A percentile compares a stretch with the other conserved stretches of the same genome.
Evolutionary conservation across 2,329 filamentous ascomycete species (phyloP).

Genomic region (Rhynchosporium graminicola): DNA sequence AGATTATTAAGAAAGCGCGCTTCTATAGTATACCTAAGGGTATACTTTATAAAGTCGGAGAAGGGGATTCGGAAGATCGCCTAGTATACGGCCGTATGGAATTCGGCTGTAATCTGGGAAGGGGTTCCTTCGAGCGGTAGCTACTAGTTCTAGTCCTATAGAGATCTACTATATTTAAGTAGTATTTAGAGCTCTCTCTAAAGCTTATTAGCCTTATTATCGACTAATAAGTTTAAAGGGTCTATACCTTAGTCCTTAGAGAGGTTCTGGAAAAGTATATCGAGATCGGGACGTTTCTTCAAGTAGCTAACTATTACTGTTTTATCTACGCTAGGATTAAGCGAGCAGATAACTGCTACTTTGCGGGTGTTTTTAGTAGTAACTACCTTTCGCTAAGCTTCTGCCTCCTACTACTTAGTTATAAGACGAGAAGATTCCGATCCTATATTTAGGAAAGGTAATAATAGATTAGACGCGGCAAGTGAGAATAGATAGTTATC

Average conservation of each 20-base stretch:
- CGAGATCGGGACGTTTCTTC: conserved; percentile 7
- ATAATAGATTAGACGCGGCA: not conserved
- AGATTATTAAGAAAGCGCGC: too few species aligned
- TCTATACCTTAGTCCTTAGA: conserved; percentile 11
- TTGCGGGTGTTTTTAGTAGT: not conserved
- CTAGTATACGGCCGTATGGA: too few species aligned
- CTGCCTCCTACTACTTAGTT: not conserved
- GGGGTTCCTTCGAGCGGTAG: too few species aligned
- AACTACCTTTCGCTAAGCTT: conserved; percentile 2
- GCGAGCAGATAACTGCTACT: conserved; percentile 13
- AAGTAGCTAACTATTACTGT: not conserved
- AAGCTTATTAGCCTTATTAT: too few species aligned
- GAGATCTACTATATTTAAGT: too few species aligned
- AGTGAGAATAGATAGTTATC: conserved; percentile 5
- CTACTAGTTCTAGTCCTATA: too few species aligned
- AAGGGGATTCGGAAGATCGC: too few species aligned
- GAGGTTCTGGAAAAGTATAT: conserved; percentile 2
- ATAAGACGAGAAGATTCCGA: conserved; percentile 2
- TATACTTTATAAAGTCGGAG: too few species aligned
- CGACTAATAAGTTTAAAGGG: too few species aligned
- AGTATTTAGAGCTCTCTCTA: too few species aligned
- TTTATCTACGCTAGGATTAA: conserved; percentile 1
- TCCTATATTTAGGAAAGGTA: not conserved
- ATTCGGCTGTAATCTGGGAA: too few species aligned
- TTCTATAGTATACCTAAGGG: too few species aligned